Base-by-base conservation (phyloP, 768 basidiomycete species). In the Suillus occidentalis region DNA sequence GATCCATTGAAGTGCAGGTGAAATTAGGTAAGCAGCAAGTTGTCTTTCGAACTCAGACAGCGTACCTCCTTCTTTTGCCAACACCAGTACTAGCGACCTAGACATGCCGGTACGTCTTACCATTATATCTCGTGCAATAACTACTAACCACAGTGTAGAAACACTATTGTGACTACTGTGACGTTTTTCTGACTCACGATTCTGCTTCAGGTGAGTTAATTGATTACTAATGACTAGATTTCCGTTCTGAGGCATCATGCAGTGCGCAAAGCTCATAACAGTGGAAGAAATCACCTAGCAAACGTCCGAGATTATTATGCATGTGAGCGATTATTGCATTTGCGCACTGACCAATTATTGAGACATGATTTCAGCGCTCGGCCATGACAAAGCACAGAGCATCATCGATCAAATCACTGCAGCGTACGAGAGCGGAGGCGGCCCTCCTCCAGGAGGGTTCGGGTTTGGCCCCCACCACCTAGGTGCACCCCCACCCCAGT, bases 231-330 rank as follows among this genome's bases (percentile, higher is more conserved):
- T 37, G 57, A 13, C 6, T 37, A 49, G 45, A 8, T 50, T 57
- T 22, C 14, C 36, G 68, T 68, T 65, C 63, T 63, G 53, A 67
- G 72, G 61, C 10, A 36, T 31, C 4, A 56, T 60, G 67, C 71
- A 97, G 96, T 97, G 42, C 91, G 97, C 67, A 97, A 98, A 79
- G 97, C 97, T 61, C 97, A 99, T 77, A 99, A 99, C 79, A 94
- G 91, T 64, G 97, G 97, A 69, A 85, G 97, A 64, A 99, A 99
- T 79, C 97, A 99, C 75, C 85, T 99, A 45, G 84, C 94, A 45
- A 99, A 99, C 76, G 97, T 99, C 64, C 82, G 94, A 65, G 97
- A 99, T 72, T 99, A 99, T 77, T 99, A 97, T 79, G 94, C 95
- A 14, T 95, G 95, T 95, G 67, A 63, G 90, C 65, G 67, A 14